A percentile compares a stretch with the other conserved stretches of the same genome.
phyloP scores from a whole-genome alignment of 768 basidiomycete species.

The Russula virescens region DNA sequence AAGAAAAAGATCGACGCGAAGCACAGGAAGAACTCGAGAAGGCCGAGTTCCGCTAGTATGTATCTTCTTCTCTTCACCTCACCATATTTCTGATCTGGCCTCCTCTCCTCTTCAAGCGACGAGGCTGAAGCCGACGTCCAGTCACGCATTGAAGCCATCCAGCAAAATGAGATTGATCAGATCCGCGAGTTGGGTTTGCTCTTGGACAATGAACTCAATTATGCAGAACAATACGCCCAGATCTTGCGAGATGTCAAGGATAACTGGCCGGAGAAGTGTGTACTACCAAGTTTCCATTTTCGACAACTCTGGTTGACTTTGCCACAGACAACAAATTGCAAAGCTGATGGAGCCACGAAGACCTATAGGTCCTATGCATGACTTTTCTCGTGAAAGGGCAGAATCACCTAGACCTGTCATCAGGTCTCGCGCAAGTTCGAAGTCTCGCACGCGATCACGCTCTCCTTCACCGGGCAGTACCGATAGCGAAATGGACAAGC shows the following conservation, averaged over 20 bases:
- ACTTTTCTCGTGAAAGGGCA: slow-evolving; percentile 14
- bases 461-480: slow-evolving; percentile 1
- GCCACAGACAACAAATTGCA: slow-evolving; percentile 13
- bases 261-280: slow-evolving; percentile 57
- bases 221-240: slow-evolving; percentile 66
- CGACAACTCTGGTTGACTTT: not conserved
- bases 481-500: slow-evolving; percentile 12
- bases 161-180: slow-evolving; percentile 71
- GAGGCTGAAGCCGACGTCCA: slow-evolving; percentile 82
- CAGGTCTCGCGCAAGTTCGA: slow-evolving; percentile 17
- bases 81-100: not conserved
- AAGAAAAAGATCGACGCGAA: slow-evolving; percentile 63
- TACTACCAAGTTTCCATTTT: slow-evolving; percentile 31
- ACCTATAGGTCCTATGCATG: slow-evolving; percentile 20
- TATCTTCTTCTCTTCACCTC: slow-evolving; percentile 14
- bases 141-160: slow-evolving; percentile 71
- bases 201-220: slow-evolving; percentile 69
- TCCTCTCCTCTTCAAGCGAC: slow-evolving; percentile 45
- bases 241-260: slow-evolving; percentile 63
- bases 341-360: slow-evolving; percentile 17
- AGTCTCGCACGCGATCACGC: slow-evolving; percentile 10
- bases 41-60: slow-evolving; percentile 51
- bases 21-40: slow-evolving; percentile 79
- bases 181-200: slow-evolving; percentile 64
- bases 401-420: slow-evolving; percentile 14